Evolutionary conservation across 2,329 filamentous ascomycete genomes (phyloP), one percentile per base, ranked within the genome.

Genomic region (Curvularia spicifera): DNA sequence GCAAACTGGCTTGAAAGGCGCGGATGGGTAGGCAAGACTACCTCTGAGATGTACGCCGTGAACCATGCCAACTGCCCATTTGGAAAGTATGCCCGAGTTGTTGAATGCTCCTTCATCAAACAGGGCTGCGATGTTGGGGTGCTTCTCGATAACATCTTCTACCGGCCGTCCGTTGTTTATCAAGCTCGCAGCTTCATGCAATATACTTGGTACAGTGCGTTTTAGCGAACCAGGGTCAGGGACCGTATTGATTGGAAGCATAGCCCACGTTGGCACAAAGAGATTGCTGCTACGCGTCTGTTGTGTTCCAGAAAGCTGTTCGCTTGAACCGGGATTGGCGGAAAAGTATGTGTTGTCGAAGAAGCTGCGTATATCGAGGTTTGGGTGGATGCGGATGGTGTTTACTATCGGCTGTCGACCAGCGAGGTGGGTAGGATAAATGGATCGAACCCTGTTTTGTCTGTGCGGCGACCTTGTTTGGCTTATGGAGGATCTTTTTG

Each of bases 221-320:
- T 47, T 60, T 2, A 68, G 20, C 2, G 65, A 67, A 0, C 68
- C 68, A 6, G 66, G 65, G 29, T 69, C 66, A 1, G 65, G 61
- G 9, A 57, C 49, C 2, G 66, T 67, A 33, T 63, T 70, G 7
- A 68, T 58, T 3, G 68, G 61, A 53, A 68, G 60, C 68, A 70
- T 70, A 7, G 68, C 60, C 68, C 68, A 70, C 3, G 62, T 69
- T 2, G 68, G 68, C n/a, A 70, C 20, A 12, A 59, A 67, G 1
- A 70, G 33, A 29, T 70, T 67, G 20, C 54, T 57, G 3, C 55
- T 51, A 5, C 63, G 62, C 2, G 51, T 51, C 8, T 63, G 48
- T 35, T 67, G 65, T 0, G 59, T 47, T 1, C 61, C 58, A 7
- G 53, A 31, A 0, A 63, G 52, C 29, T 62, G 63, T 28, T 62